Percentiles rank a stretch among this genome's conserved stretches.
Conservation (phyloP, 257 asterid species). For the Echites panduratus region DNA sequence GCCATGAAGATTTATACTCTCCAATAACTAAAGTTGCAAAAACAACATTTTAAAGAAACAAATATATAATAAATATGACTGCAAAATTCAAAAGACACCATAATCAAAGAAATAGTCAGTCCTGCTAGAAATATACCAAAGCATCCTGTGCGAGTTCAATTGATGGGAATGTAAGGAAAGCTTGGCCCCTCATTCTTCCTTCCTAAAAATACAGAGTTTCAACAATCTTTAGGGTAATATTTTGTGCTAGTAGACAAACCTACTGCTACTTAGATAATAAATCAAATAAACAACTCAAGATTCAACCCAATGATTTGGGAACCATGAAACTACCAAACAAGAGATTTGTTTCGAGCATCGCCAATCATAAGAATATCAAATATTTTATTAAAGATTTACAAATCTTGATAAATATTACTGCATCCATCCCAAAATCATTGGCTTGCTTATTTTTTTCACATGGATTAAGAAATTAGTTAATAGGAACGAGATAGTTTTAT, state of each 20-base stretch:
- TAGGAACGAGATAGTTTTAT: too few species aligned
- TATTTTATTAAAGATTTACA: neutral
- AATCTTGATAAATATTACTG: neutral
- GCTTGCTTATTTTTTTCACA: too few species aligned
- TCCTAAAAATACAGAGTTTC: constrained; percentile 37
- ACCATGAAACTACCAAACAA: neutral
- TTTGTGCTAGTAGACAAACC: neutral
- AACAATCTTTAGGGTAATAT: neutral
- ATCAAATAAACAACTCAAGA: constrained; percentile 2
- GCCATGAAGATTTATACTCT: neutral
- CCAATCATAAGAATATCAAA: neutral
- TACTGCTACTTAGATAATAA: neutral
- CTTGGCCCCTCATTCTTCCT: constrained; percentile 99
- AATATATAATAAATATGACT: neutral
- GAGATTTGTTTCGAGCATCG: neutral
- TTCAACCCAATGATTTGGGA: neutral
- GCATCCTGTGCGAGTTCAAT: constrained; percentile 83
- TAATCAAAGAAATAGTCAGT: neutral
- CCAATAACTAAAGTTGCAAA: neutral
- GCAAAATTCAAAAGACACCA: neutral
- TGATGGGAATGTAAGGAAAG: constrained; percentile 85
- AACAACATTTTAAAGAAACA: neutral
- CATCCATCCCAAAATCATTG: too few species aligned
- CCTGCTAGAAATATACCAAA: constrained; percentile 41
- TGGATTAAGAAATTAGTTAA: too few species aligned